These are phyloP conservation scores for Carex scoparia DNA, from an alignment of 176 grass and related monocot genomes.

Conservation along the genomic window DNA sequence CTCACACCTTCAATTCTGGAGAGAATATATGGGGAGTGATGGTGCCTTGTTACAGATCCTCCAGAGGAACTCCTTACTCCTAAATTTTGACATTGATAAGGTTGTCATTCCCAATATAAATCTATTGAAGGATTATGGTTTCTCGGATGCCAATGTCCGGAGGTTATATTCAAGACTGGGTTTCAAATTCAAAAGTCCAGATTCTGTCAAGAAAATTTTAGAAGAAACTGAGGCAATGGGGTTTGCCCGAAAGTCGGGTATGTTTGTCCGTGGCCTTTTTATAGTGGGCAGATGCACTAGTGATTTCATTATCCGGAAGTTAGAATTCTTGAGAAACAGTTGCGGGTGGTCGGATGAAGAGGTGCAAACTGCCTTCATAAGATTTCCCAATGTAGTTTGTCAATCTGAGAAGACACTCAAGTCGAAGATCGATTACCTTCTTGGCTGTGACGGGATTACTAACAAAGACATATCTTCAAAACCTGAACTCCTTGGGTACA, in stretches of 20 bases:
- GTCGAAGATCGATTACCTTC: slow-evolving; percentile 12
- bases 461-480: not conserved
- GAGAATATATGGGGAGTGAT: not conserved
- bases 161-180: not conserved
- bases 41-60: not conserved
- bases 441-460: not conserved
- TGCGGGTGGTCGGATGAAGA: slow-evolving; percentile 6
- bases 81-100: not conserved
- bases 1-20: slow-evolving; percentile 4
- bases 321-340: not conserved
- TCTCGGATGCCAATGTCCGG: not conserved
- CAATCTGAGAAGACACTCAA: not conserved
- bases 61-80: not conserved
- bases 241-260: not conserved
- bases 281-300: not conserved
- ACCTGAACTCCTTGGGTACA: not conserved
- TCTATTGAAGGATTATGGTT: not conserved
- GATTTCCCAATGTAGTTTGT: not conserved
- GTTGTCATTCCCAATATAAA: not conserved
- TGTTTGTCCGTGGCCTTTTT: not conserved
- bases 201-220: not conserved
- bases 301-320: not conserved
- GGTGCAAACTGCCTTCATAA: not conserved
- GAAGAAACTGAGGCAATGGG: slow-evolving; percentile 5
- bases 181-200: not conserved